Evolutionary conservation across 225 moss, liverwort and hornwort species (phyloP).

Genomic region (Asterella californica): DNA sequence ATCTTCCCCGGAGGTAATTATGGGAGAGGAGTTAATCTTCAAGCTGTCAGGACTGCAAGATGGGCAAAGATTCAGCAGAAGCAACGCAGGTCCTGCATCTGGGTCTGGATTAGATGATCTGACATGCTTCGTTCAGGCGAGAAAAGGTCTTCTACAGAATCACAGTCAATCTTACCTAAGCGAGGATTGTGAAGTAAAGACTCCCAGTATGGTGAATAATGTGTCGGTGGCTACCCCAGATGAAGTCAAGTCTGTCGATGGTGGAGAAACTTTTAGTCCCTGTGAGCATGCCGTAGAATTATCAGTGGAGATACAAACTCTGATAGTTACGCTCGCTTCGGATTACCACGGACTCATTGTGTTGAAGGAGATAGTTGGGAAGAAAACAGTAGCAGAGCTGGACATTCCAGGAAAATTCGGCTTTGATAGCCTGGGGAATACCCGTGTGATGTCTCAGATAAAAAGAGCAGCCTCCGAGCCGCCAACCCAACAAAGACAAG

Average conservation of each 20-base stretch:
- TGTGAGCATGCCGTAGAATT: slow-evolving; percentile 29
- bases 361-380: slow-evolving; percentile 21
- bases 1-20: neutral
- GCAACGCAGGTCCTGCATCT: neutral
- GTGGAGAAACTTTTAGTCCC: neutral
- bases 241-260: neutral
- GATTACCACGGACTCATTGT: slow-evolving; percentile 31
- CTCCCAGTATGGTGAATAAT: neutral
- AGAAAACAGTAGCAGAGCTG: slow-evolving; percentile 4
- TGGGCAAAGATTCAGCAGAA: neutral
- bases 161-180: neutral
- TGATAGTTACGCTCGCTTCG: slow-evolving; percentile 32
- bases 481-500: slow-evolving; percentile 12
- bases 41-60: neutral
- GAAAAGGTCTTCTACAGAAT: slow-evolving; percentile 22
- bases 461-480: slow-evolving; percentile 14
- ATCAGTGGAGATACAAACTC: slow-evolving; percentile 22
- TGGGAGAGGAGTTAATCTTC: neutral
- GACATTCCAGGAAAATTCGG: slow-evolving; percentile 26
- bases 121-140: slow-evolving; percentile 38
- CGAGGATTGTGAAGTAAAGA: neutral
- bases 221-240: neutral
- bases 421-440: slow-evolving; percentile 27
- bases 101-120: slow-evolving; percentile 19
- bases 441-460: slow-evolving; percentile 20